Base-by-base conservation (phyloP, 345 rosid genomes). In the Durio zibethinus region DNA sequence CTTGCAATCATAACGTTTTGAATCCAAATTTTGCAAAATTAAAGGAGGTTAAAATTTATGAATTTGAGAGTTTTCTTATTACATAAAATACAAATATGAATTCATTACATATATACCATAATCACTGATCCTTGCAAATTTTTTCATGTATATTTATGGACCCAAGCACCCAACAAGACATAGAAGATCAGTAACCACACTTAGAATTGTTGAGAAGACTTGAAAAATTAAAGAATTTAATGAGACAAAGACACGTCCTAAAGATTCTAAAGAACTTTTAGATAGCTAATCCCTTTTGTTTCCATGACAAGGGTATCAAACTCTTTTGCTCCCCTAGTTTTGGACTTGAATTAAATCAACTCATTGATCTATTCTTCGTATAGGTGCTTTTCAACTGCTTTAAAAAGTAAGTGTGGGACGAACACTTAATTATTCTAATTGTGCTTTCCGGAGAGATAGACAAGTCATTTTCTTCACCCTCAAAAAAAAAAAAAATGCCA, bases 371-470 rank as follows among this genome's bases (percentile, higher is more conserved):
- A 11, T 57, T 29, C 35, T 50, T 53, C 35, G 29, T n/a, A n/a
- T 63, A 35, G n/a, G 45, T 71, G 77, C 77, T 52, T 72, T 4
- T n/a, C 45, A 36, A 45, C 53, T 4, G 60, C 74, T 69, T 56
- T 59, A 3, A 3, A 35, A 36, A 52, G 69, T 21, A 72, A 31
- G 74, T 38, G 23, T 70, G 50, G 27, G 77, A 71, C 73, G 63
- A 76, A 52, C 69, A 72, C 67, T 72, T 2, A 36, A 21, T 35
- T 73, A 10, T 73, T 72, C 73, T 68, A 68, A 43, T 45, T 68
- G 54, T 45, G 35, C 35, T 43, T 68, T 43, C 14, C 10, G 35
- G 16, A 14, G 25, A 18, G 25, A 31, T 6, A 62, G 43, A 16
- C 23, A 67, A 43, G n/a, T 20, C 43, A 23, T 59, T 15, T 36